Conservation (phyloP, 257 asterid species). For the Solanum neorickii region DNA sequence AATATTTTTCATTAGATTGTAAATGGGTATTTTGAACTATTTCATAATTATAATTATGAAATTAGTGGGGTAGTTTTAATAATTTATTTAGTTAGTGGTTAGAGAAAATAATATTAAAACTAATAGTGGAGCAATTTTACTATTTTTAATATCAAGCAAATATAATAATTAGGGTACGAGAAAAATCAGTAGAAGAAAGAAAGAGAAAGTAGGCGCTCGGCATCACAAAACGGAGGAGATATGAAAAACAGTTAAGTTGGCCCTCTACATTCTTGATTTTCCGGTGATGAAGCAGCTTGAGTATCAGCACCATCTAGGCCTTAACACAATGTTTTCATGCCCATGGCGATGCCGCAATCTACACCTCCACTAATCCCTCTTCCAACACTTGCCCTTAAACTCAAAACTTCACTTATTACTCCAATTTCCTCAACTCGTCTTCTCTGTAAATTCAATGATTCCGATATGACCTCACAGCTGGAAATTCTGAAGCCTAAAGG, state of each 20-base stretch:
- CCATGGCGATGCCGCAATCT: background rate
- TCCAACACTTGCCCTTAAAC: background rate
- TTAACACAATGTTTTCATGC: background rate
- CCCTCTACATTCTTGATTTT: background rate
- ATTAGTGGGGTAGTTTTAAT: no score
- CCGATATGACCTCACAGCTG: constrained; percentile 70
- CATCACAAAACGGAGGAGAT: background rate
- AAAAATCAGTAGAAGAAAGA: no score
- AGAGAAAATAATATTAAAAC: no score
- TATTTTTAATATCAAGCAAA: no score
- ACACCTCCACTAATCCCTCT: background rate
- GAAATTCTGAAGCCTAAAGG: constrained; percentile 57
- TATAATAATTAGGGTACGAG: no score
- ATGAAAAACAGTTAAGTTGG: background rate
- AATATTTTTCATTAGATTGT: no score
- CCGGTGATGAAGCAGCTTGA: background rate
- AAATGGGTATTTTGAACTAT: no score
- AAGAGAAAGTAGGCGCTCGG: no score
- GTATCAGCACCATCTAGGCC: background rate
- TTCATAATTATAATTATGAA: no score
- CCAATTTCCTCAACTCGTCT: background rate
- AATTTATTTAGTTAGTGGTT: no score
- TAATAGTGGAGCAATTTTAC: no score
- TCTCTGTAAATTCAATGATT: constrained; percentile 1
- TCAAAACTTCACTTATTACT: background rate